A percentile compares a stretch with the other conserved stretches of the same genome.
Evolutionary conservation across 495 filamentous ascomycete genomes (phyloP).

Genomic region (Penicillium parvum): DNA sequence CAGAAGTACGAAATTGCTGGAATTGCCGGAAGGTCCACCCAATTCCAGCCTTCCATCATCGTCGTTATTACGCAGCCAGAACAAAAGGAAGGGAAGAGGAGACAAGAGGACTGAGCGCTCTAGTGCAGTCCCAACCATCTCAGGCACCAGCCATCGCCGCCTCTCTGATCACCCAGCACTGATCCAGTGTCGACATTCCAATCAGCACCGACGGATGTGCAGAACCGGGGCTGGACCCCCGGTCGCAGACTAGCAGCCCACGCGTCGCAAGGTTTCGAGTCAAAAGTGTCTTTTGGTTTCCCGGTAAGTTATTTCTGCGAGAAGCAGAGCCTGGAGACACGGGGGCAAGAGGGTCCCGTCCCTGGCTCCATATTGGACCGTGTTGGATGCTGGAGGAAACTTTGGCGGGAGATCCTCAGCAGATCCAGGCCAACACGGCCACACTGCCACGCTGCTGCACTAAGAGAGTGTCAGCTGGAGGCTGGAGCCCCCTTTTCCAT

Average conservation of each 20-base stretch:
- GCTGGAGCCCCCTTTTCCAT: not conserved
- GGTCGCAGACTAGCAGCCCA: not conserved
- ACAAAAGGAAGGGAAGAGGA: too few relatives aligned
- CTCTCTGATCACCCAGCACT: too few relatives aligned
- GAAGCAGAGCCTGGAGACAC: slow-evolving; percentile 6
- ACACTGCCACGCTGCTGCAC: not conserved
- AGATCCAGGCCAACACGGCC: slow-evolving; percentile 26
- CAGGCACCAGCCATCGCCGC: not conserved
- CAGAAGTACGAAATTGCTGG: too few relatives aligned
- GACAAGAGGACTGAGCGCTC: slow-evolving; percentile 7
- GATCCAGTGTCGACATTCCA: slow-evolving; percentile 5
- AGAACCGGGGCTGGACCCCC: slow-evolving; percentile 13
- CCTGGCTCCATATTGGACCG: slow-evolving; percentile 20
- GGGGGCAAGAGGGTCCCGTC: slow-evolving; percentile 23
- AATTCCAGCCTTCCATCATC: too few relatives aligned
- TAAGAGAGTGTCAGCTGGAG: not conserved
- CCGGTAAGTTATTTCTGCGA: too few relatives aligned
- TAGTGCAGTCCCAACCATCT: not conserved
- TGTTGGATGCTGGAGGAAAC: slow-evolving; percentile 29
- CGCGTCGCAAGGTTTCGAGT: slow-evolving; percentile 16
- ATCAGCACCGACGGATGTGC: slow-evolving; percentile 13
- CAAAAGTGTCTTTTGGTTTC: too few relatives aligned
- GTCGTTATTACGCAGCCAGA: too few relatives aligned
- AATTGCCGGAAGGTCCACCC: too few relatives aligned
- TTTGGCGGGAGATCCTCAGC: slow-evolving; percentile 44